Evolutionary conservation across 2,329 filamentous ascomycete species (phyloP).

Genomic region (Aspergillus ochraceus): DNA sequence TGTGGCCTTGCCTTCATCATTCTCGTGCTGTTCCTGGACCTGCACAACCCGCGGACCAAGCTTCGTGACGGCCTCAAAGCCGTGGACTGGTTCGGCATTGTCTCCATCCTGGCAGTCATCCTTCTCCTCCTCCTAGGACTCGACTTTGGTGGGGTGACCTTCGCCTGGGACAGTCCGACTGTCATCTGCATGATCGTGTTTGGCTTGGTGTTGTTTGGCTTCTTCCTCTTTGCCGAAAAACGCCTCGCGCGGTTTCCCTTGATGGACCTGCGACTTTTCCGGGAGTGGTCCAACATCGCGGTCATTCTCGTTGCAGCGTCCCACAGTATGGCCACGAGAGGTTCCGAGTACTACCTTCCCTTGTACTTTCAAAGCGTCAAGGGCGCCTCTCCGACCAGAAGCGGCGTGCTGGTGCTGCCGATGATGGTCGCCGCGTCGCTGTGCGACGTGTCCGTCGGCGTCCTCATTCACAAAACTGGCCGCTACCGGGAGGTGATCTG

Average conservation of each 20-base stretch:
- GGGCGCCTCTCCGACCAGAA: constrained; percentile 58
- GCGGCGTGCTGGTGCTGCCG: constrained; percentile 59
- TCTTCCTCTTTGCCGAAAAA: constrained; percentile 63
- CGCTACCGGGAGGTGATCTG: constrained; percentile 49
- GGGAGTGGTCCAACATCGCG: constrained; percentile 55
- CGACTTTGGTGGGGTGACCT: constrained; percentile 53
- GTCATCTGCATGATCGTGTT: constrained; percentile 56
- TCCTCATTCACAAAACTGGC: constrained; percentile 50
- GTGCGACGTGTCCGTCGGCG: constrained; percentile 45
- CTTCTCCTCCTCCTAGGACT: constrained; percentile 55
- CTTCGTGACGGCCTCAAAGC: constrained; percentile 49
- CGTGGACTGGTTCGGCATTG: constrained; percentile 55
- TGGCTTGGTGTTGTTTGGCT: constrained; percentile 45
- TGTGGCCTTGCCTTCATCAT: constrained; percentile 50
- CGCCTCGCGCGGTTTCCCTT: constrained; percentile 64
- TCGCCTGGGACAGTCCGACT: constrained; percentile 53
- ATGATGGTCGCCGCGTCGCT: constrained; percentile 51
- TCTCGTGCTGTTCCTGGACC: constrained; percentile 52
- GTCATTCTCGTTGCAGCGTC: constrained; percentile 49
- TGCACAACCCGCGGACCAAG: constrained; percentile 55
- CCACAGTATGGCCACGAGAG: constrained; percentile 57
- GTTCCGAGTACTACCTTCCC: constrained; percentile 69
- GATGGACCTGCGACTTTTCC: constrained; percentile 64
- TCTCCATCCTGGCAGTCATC: constrained; percentile 50
- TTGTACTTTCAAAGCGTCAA: constrained; percentile 71